Conservation (phyloP, 1,284 basidiomycete genomes). For the Ganoderma sinense region DNA sequence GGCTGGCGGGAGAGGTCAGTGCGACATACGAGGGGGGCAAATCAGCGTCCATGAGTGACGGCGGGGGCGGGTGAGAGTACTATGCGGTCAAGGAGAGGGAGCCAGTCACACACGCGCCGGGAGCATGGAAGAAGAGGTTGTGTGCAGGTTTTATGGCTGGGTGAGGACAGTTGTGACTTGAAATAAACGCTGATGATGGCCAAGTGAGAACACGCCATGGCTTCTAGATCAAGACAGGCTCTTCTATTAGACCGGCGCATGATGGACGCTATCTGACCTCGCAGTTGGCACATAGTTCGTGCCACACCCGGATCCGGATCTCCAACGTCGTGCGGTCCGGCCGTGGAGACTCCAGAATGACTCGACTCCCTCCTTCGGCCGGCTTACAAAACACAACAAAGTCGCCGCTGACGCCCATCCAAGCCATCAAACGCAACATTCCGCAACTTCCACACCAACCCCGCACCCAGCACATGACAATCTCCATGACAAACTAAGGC, state of each 20-base stretch:
- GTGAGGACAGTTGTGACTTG: neutral
- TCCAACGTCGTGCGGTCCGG: constrained; percentile 2
- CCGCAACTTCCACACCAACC: neutral
- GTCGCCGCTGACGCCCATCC: neutral
- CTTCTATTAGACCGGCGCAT: constrained; percentile 20
- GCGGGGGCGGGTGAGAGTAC: neutral
- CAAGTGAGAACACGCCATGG: constrained; percentile 2
- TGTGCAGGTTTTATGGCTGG: neutral
- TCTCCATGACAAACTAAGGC: constrained; percentile 7
- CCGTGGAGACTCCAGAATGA: constrained; percentile 12
- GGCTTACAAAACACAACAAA: constrained; percentile 4
- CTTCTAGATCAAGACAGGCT: constrained; percentile 1
- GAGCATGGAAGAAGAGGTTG: constrained; percentile 2
- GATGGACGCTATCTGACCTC: constrained; percentile 18
- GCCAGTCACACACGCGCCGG: constrained; percentile 10
- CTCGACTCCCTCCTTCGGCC: constrained; percentile 17
- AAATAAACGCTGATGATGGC: constrained; percentile 19
- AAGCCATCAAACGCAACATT: constrained; percentile 3
- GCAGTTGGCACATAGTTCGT: neutral
- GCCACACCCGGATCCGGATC: neutral
- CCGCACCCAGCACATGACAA: neutral
- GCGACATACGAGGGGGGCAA: constrained; percentile 26
- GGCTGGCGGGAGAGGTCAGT: constrained; percentile 19
- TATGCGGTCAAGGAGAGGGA: neutral
- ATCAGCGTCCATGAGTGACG: constrained; percentile 25